Evolutionary conservation across 768 basidiomycete species (phyloP), one percentile per base, ranked within the genome.

Genomic region (Pulveroboletus sp.): DNA sequence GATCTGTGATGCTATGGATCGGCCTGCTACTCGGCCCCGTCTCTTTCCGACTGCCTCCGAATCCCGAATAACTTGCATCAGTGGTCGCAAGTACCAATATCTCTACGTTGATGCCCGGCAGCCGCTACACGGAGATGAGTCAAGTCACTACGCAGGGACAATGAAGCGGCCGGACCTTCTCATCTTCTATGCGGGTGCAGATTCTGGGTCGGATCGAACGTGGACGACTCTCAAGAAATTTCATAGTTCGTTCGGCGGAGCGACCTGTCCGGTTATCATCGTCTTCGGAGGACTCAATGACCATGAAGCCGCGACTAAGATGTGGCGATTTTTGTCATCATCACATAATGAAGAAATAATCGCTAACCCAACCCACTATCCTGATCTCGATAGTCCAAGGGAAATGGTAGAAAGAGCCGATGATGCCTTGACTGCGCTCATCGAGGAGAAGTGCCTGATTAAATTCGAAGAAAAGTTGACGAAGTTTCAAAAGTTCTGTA

Each of bases 301-400:
- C 36, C 49, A 27, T 13, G 54, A 52, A 33, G 50, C 47, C 14
- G 61, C 61, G 23, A 37, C 17, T 0, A 37, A 49, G 40, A 47
- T 16, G 43, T 62, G 61, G 61, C 42, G 20, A 25, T 9, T 44
- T n/a, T 24, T 57, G 25, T 58, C 55, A n/a, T 50, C 49, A 19
- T 48, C 51, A 1, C 46, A 40, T 20, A 13, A n/a, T n/a, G 49
- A 50, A 9, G 41, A 47, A 17, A 58, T 62, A 36, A 40, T 53
- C 8, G 61, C 58, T 36, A 42, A 23, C 27, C 58, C 61, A 9
- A 61, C 56, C 24, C 63, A 51, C 21, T 63, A 55, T 36, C 61
- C 61, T 19, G 33, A 48, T 27, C 36, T 38, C 4, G 49, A 38
- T 37, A 4, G 51, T 23, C 23, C 56, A 24, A 51, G 25, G 36